Conservation (phyloP, 2,329 filamentous ascomycete species). For the Fusarium verrucosum region DNA sequence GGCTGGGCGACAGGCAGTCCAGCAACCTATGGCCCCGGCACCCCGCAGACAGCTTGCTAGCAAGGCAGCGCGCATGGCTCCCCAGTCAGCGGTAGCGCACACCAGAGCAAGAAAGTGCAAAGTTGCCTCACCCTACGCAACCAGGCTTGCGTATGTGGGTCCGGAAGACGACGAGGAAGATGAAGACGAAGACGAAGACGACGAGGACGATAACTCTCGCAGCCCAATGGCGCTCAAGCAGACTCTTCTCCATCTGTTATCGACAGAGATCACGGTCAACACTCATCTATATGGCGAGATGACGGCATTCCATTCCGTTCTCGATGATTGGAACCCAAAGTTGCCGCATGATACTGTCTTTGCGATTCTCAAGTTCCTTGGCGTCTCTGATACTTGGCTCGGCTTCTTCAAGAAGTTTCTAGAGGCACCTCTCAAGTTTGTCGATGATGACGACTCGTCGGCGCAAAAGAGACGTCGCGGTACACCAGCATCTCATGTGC, state of each 20-base stretch:
- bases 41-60: conserved; percentile 2
- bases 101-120: too few species aligned
- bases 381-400: conserved; percentile 65
- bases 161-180: conserved; percentile 1
- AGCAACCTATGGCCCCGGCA: neutral
- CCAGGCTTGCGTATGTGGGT: too few species aligned
- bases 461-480: conserved; percentile 60
- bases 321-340: conserved; percentile 55
- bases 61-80: conserved; percentile 9
- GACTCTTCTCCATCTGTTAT: conserved; percentile 57
- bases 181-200: conserved; percentile 20
- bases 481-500: conserved; percentile 65
- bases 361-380: conserved; percentile 66
- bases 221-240: conserved; percentile 58
- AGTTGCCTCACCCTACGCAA: too few species aligned
- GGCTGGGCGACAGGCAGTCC: neutral
- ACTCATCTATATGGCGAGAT: conserved; percentile 56
- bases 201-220: conserved; percentile 27
- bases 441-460: conserved; percentile 59
- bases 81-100: neutral
- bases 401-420: conserved; percentile 68
- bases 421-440: conserved; percentile 66
- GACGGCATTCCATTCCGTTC: conserved; percentile 58
- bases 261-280: conserved; percentile 58
- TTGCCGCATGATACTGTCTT: conserved; percentile 67